Evolutionary conservation across 2,329 filamentous ascomycete species (phyloP).

Genomic region (Trichoderma sp.): DNA sequence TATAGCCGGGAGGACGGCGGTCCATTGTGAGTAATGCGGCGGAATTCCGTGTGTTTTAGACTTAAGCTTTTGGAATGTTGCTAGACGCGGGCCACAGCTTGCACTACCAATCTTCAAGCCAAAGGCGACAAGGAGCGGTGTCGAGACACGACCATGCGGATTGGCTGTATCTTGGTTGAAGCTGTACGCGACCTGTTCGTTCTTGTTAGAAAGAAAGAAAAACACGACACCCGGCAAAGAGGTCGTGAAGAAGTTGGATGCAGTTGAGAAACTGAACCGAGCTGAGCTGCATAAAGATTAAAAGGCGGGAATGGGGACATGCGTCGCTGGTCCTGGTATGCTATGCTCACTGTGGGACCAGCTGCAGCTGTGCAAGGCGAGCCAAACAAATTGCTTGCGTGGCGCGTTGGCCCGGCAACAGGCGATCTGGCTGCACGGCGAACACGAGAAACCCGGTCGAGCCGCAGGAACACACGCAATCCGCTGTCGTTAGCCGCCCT

Average conservation of each 20-base stretch:
- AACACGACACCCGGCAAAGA: not conserved
- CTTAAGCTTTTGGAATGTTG: constrained; percentile 15
- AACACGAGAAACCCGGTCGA: constrained; percentile 4
- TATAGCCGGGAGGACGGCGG: constrained; percentile 56
- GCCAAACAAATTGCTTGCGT: constrained; percentile 17
- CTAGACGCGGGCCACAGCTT: constrained; percentile 4
- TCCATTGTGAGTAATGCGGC: constrained; percentile 39
- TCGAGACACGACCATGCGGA: constrained; percentile 10
- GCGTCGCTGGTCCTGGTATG: not conserved
- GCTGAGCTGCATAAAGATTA: constrained; percentile 12
- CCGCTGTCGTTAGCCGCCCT: constrained; percentile 1
- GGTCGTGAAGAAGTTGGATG: not conserved
- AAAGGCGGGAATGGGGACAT: constrained; percentile 9
- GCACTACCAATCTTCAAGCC: constrained; percentile 4
- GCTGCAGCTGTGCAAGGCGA: constrained; percentile 7
- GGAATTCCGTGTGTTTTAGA: constrained; percentile 7
- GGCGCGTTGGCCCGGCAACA: constrained; percentile 20
- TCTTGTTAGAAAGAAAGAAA: not conserved
- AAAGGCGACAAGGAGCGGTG: not conserved
- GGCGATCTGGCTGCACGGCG: not conserved
- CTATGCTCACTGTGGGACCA: constrained; percentile 1
- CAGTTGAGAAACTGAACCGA: not conserved
- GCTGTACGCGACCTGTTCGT: not conserved
- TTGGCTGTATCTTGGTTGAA: not conserved
- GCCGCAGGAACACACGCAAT: constrained; percentile 15